Evolutionary conservation across 495 filamentous ascomycete species (phyloP).

Genomic region (Neurospora cerealis): DNA sequence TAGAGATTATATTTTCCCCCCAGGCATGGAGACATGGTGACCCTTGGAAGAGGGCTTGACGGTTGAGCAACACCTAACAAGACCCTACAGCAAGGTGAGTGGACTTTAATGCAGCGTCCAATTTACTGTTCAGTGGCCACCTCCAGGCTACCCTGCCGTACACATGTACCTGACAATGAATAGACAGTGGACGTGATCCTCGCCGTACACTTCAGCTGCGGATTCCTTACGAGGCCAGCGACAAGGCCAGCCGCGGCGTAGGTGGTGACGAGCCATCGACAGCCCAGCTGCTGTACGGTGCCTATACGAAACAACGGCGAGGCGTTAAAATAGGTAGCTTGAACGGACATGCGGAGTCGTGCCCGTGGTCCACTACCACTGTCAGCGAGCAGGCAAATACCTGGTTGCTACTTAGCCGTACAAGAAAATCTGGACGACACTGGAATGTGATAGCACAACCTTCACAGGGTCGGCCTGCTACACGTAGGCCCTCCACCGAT

Average conservation of each 20-base stretch:
- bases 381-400: constrained; percentile 1
- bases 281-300: constrained; percentile 2
- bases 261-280: constrained; percentile 5
- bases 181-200: constrained; percentile 1
- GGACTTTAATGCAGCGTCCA: neutral
- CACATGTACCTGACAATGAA: neutral
- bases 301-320: neutral
- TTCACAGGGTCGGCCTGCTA: neutral
- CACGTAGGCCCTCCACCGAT: neutral
- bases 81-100: neutral
- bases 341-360: constrained; percentile 3
- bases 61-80: neutral
- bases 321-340: constrained; percentile 3
- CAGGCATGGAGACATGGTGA: neutral
- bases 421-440: constrained; percentile 1
- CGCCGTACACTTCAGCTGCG: neutral
- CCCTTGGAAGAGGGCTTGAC: neutral
- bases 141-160: neutral
- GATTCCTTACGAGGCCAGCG: neutral
- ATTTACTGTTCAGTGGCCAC: neutral
- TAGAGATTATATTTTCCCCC: neutral
- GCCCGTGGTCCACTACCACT: neutral
- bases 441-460: constrained; percentile 3
- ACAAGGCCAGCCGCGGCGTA: constrained; percentile 1
- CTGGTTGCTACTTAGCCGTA: constrained; percentile 6